phyloP scores from a whole-genome alignment of 2,329 filamentous ascomycete genomes.

The Ambrosiella xylebori region DNA sequence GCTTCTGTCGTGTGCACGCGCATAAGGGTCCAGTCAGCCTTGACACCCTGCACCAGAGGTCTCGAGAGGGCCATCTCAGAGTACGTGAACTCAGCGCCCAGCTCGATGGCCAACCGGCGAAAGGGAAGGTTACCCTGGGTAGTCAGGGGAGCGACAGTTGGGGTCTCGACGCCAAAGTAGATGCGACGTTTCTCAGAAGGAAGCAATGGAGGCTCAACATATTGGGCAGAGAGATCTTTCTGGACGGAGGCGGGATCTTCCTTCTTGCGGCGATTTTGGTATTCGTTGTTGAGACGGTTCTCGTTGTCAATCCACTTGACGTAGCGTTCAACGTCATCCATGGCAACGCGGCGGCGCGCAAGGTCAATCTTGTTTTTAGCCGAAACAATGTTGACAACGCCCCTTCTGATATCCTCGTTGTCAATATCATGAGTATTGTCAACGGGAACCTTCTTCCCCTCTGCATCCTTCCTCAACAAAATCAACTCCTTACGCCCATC shows the following conservation, averaged over 20 bases:
- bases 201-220: slow-evolving; percentile 69
- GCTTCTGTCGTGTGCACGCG: slow-evolving; percentile 80
- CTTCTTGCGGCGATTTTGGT: slow-evolving; percentile 24
- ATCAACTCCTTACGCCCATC: slow-evolving; percentile 74
- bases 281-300: slow-evolving; percentile 22
- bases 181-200: slow-evolving; percentile 85
- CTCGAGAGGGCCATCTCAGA: slow-evolving; percentile 96
- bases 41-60: slow-evolving; percentile 75
- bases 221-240: slow-evolving; percentile 61
- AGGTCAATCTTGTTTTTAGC: slow-evolving; percentile 57
- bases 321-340: slow-evolving; percentile 59
- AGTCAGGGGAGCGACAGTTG: slow-evolving; percentile 81
- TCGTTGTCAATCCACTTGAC: slow-evolving; percentile 61
- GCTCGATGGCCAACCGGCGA: slow-evolving; percentile 69
- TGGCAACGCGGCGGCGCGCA: slow-evolving; percentile 51
- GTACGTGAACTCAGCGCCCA: slow-evolving; percentile 86
- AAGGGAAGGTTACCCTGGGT: slow-evolving; percentile 96
- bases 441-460: slow-evolving; percentile 18
- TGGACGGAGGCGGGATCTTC: slow-evolving; percentile 28
- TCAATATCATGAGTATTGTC: slow-evolving; percentile 21
- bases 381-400: slow-evolving; percentile 58
- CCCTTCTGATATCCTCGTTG: slow-evolving; percentile 38
- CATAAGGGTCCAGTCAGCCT: slow-evolving; percentile 86
- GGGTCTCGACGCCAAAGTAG: slow-evolving; percentile 89
- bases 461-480: slow-evolving; percentile 30